A percentile compares a stretch with the other conserved stretches of the same genome.
Evolutionary conservation across 2,329 filamentous ascomycete species (phyloP).

Genomic region (Lasiodiplodia citricola): DNA sequence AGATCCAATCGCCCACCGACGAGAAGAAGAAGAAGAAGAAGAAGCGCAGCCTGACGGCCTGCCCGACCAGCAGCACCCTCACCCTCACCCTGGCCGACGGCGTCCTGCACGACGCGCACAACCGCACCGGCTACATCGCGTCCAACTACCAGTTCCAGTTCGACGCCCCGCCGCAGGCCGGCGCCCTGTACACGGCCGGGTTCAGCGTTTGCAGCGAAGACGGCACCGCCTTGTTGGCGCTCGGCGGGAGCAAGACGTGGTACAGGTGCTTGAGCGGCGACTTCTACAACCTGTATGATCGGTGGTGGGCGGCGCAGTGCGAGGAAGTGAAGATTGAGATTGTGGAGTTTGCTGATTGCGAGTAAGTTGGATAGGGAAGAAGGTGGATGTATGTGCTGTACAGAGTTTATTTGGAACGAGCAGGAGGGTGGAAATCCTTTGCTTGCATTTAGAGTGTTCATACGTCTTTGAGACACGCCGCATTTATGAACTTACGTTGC

Average conservation of each 20-base stretch:
- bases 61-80: conserved; percentile 50
- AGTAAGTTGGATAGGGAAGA: too few relatives aligned
- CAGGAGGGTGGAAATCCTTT: too few relatives aligned
- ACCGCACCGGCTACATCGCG: conserved; percentile 80
- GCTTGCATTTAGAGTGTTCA: too few relatives aligned
- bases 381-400: too few relatives aligned
- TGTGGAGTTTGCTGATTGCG: conserved; percentile 1
- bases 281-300: conserved; percentile 85
- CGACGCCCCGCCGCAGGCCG: conserved; percentile 62
- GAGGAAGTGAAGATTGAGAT: background rate
- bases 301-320: conserved; percentile 59
- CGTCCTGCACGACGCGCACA: conserved; percentile 66
- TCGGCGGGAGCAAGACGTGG: conserved; percentile 71
- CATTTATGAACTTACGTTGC: too few relatives aligned
- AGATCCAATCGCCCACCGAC: conserved; percentile 25
- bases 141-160: conserved; percentile 71
- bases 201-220: conserved; percentile 74
- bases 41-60: background rate
- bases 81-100: conserved; percentile 68
- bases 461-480: too few relatives aligned
- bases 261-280: conserved; percentile 75
- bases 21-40: too few relatives aligned
- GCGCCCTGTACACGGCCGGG: conserved; percentile 74
- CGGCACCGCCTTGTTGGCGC: conserved; percentile 66
- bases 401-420: too few relatives aligned